Evolutionary conservation across 2,329 filamentous ascomycete species (phyloP).

Genomic region (Trichoderma breve): DNA sequence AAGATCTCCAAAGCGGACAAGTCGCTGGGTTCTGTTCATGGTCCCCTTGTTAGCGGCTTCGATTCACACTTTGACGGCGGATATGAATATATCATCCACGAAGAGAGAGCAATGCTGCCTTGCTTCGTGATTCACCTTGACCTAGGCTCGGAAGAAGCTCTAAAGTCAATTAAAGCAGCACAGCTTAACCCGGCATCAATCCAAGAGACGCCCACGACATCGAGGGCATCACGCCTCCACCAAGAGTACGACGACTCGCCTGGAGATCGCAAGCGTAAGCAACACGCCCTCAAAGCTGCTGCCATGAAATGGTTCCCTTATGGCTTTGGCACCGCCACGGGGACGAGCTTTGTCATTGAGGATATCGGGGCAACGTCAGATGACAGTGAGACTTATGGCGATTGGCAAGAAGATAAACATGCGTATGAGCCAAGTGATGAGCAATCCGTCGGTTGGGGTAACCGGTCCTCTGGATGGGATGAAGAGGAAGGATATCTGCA

Average conservation of each 20-base stretch:
- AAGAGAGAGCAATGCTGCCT: neutral
- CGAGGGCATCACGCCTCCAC: neutral
- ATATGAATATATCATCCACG: neutral
- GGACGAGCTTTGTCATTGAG: conserved; percentile 44
- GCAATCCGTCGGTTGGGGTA: neutral
- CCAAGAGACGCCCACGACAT: neutral
- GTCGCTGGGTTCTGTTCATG: conserved; percentile 14
- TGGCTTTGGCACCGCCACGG: conserved; percentile 44
- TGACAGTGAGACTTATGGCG: conserved; percentile 44
- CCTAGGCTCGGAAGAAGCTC: neutral
- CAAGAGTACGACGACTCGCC: conserved; percentile 26
- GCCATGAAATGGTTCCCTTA: conserved; percentile 48
- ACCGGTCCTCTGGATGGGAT: conserved; percentile 24
- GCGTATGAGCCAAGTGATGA: conserved; percentile 19
- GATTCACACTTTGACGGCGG: neutral
- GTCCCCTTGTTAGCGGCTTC: neutral
- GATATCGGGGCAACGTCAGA: conserved; percentile 43
- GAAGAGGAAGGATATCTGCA: conserved; percentile 17
- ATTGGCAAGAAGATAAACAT: conserved; percentile 36
- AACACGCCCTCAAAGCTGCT: conserved; percentile 39
- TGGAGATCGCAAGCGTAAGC: conserved; percentile 38
- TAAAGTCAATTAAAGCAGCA: neutral
- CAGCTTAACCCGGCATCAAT: neutral
- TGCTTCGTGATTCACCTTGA: neutral
- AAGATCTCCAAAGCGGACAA: neutral